Base-by-base conservation (phyloP, 306 rosid genomes). In the Crotalaria pallida region DNA sequence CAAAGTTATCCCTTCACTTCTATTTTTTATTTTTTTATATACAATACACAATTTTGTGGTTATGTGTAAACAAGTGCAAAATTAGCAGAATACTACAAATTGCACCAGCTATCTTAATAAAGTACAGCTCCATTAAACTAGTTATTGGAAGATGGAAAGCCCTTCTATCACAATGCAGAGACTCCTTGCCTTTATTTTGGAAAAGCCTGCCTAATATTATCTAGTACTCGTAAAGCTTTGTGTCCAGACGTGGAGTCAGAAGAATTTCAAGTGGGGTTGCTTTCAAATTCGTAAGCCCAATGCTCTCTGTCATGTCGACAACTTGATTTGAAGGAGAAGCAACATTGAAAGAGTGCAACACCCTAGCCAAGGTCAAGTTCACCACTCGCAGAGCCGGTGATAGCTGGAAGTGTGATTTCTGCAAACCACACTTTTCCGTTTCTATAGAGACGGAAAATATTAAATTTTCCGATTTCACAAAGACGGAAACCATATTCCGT, bases 261-360 rank as follows among this genome's bases (percentile, higher is more conserved):
- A 65, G 45, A 49, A 78, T 75, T 10, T 78, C 68, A 51, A 82
- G 81, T 0, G 83, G 78, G 26, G 75, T 74, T 15, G 75, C 76
- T 65, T 78, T 82, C 51, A 78, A 65, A 66, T 74, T 74, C 1
- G 86, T 78, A 69, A 82, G 74, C 31, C 83, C 86, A 58, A 9
- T 31, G 79, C 83, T 82, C 59, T 66, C 83, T 31, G 83, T 79
- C 86, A 82, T 82, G 51, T 82, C 83, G 2, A 82, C 79, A 43
- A 3, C 55, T 71, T 82, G 78, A 27, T 74, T 65, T 7, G 72
- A 70, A 31, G 83, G 83, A 11, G 41, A 44, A 38, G 69, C 71
- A 51, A 82, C 58, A 15, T 43, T 18, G 29, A 78, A n/a, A n/a
- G n/a, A n/a, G n/a, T n/a, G n/a, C n/a, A n/a, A n/a, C n/a, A n/a